Percentiles rank a stretch among this genome's conserved stretches.
These are phyloP conservation scores for Mycena filopes DNA, from an alignment of 768 basidiomycete genomes.

Conservation along the genomic window DNA sequence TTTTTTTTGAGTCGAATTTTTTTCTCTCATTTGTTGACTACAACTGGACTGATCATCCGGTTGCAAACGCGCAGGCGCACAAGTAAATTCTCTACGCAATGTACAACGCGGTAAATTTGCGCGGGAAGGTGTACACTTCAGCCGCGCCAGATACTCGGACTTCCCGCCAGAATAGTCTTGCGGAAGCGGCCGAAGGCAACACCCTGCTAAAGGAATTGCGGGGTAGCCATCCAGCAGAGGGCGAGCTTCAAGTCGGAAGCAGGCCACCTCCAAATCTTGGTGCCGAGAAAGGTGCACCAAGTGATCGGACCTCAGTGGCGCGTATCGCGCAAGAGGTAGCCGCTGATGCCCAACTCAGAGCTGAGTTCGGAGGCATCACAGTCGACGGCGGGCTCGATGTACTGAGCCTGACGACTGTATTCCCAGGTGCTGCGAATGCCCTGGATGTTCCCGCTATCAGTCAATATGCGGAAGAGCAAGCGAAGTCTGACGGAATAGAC, in stretches of 20 bases:
- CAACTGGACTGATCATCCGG: not conserved
- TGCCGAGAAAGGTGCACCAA: too few relatives aligned
- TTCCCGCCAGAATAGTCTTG: not conserved
- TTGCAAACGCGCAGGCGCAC: not conserved
- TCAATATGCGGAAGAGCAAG: too few relatives aligned
- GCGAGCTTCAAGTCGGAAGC: not conserved
- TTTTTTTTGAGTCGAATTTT: conserved; percentile 3
- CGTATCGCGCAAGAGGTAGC: too few relatives aligned
- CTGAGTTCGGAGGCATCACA: too few relatives aligned
- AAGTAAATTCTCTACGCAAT: not conserved
- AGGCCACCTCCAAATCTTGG: not conserved
- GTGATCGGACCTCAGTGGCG: too few relatives aligned
- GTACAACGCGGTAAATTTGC: not conserved
- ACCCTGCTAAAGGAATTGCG: not conserved
- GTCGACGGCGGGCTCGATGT: too few relatives aligned
- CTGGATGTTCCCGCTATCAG: too few relatives aligned
- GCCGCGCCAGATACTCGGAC: not conserved
- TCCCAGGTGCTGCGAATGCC: too few relatives aligned
- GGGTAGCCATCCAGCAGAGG: not conserved
- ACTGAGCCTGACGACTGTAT: too few relatives aligned
- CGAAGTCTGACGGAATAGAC: too few relatives aligned
- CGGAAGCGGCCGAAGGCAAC: not conserved
- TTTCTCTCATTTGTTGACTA: not conserved
- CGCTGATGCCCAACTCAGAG: too few relatives aligned
- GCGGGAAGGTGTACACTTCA: not conserved